A percentile compares a stretch with the other conserved stretches of the same genome.
phyloP scores from a whole-genome alignment of 306 rosid genomes.

The Trichosanthes truncata region DNA sequence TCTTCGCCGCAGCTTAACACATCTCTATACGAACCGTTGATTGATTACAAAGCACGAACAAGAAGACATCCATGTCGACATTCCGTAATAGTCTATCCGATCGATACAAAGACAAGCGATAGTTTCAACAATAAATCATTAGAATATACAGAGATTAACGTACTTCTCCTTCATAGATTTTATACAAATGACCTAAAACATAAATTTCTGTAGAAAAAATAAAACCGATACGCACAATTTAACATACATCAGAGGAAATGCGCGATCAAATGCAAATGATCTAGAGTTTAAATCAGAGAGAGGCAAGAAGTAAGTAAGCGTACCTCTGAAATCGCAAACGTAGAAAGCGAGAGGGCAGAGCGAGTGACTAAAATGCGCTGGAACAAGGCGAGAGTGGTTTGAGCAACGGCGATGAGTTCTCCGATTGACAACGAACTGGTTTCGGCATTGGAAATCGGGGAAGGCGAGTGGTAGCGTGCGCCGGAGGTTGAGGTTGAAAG shows the following conservation, averaged over 20 bases:
- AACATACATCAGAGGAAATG: neutral
- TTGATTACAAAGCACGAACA: neutral
- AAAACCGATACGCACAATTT: neutral
- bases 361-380: neutral
- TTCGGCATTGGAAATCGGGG: neutral
- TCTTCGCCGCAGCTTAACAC: neutral
- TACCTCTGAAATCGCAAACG: neutral
- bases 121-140: neutral
- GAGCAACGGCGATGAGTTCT: neutral
- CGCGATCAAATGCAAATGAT: neutral
- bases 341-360: neutral
- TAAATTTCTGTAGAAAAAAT: neutral
- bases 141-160: no score
- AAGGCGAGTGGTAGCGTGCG: neutral
- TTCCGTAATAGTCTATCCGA: neutral
- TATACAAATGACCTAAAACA: neutral
- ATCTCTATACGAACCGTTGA: neutral
- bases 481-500: neutral
- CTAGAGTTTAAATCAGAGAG: neutral
- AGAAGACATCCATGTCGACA: neutral
- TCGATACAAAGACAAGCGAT: neutral
- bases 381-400: neutral
- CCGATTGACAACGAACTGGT: neutral
- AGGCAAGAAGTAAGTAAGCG: neutral
- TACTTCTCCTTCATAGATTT: no score